Conservation (phyloP, 768 basidiomycete genomes). For the Serendipita sp. region DNA sequence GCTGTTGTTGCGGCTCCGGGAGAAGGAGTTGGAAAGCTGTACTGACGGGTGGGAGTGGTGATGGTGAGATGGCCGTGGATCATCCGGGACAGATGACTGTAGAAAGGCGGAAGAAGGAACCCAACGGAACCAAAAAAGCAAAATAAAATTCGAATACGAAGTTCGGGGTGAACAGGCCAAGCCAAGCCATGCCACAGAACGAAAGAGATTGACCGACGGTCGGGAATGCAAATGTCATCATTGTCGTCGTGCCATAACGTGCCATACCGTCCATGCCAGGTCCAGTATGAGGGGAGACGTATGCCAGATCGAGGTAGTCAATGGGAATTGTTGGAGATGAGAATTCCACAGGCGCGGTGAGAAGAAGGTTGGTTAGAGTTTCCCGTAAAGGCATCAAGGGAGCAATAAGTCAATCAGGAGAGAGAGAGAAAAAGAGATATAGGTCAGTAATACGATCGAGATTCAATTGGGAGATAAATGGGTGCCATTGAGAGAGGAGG, state of each 20-base stretch:
- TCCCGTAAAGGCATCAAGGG: no score
- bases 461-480: no score
- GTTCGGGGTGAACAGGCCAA: no score
- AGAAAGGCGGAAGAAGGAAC: not conserved
- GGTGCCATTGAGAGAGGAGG: no score
- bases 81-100: constrained; percentile 4
- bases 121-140: no score
- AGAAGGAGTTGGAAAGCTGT: not conserved
- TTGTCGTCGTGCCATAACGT: no score
- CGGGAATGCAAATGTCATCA: no score
- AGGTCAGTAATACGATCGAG: no score
- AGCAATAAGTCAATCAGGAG: constrained; percentile 5
- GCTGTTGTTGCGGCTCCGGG: not conserved
- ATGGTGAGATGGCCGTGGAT: constrained; percentile 1
- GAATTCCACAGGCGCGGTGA: constrained; percentile 10
- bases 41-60: not conserved
- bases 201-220: no score
- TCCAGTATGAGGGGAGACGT: constrained; percentile 14
- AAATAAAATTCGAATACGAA: no score
- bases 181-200: no score
- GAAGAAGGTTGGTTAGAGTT: not conserved
- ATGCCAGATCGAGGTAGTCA: constrained; percentile 8
- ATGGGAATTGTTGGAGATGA: constrained; percentile 11
- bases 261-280: no score
- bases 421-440: not conserved